Evolutionary conservation across 2,329 filamentous ascomycete genomes (phyloP).

Genomic region (Colletotrichum cordylinicola): DNA sequence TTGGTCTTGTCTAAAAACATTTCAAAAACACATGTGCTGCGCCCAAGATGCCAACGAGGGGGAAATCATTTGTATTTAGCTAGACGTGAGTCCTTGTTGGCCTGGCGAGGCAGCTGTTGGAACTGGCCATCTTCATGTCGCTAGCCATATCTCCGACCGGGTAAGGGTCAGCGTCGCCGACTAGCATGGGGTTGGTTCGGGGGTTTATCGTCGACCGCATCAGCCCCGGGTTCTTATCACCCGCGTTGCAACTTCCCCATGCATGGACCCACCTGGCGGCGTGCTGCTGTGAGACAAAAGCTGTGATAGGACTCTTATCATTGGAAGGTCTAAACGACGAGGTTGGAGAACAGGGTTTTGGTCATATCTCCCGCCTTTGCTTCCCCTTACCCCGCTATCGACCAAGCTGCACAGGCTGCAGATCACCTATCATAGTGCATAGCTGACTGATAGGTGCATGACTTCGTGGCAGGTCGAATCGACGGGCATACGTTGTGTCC

Average conservation of each 20-base stretch:
- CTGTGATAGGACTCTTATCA: not conserved
- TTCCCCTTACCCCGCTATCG: not conserved
- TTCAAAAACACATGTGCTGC: not conserved
- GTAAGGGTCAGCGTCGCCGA: not conserved
- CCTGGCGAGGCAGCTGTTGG: not conserved
- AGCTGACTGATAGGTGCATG: not conserved
- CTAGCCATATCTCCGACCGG: not conserved
- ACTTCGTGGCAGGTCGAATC: not conserved
- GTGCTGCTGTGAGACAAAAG: not conserved
- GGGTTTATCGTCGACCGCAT: not conserved
- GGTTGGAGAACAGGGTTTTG: not conserved
- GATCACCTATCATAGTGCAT: not conserved
- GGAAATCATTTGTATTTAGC: too few species aligned
- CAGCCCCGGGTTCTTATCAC: not conserved
- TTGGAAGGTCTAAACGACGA: not conserved
- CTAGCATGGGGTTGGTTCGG: not conserved
- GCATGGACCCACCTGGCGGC: not conserved
- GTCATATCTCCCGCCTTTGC: not conserved
- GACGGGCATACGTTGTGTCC: not conserved
- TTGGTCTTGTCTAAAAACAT: not conserved
- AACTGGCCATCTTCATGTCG: not conserved
- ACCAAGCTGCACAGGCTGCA: not conserved
- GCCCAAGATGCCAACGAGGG: not conserved
- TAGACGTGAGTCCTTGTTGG: not conserved
- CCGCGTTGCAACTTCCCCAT: not conserved